Evolutionary conservation across 1,139 yeast genomes (phyloP), one percentile per base, ranked within the genome.

Genomic region (Zygoascus sp.): DNA sequence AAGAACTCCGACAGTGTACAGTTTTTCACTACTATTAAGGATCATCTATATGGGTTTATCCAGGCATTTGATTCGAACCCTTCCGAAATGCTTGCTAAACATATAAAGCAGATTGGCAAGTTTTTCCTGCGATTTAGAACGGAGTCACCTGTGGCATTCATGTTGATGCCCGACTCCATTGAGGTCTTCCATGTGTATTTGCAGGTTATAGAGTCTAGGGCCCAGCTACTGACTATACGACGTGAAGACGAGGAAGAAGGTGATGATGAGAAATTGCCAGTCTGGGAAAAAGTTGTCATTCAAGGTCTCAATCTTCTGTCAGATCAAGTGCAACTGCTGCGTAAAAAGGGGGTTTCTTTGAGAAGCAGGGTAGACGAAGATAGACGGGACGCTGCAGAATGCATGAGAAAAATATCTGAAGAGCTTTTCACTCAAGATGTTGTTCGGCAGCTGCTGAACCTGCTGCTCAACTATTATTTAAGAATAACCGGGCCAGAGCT

Each of bases 221-320:
- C 95, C 1, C 67, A 73, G 21, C 62, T 64, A 1, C 77, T 86
- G 21, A 37, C 45, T 23, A 83, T 85, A 58, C 68, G 69, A 32
- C 66, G 62, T 59, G 49, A 48, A n/a, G 47, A 40, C 19, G 47
- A 35, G 6, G 51, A 49, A 34, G 53, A 51, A 28, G 72, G 70
- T 36, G 63, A 66, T 4, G 66, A 65, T 3, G 81, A 79, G 44
- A 83, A 75, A 19, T 68, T 72, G 40, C 77, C 75, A 40, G 77
- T 88, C 55, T 89, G 95, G 94, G 90, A 83, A 56, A 76, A 74
- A 41, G 67, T 87, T 32, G 83, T 87, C 1, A 79, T 88, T 27
- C 85, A 85, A 57, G 82, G 88, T 0, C 71, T 90, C 46, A 59
- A 77, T 46, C 75, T 89, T 11, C 65, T 88, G 58, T 85, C 87